Evolutionary conservation across 2,329 filamentous ascomycete species (phyloP).

Genomic region (Scedosporium dehoogii): DNA sequence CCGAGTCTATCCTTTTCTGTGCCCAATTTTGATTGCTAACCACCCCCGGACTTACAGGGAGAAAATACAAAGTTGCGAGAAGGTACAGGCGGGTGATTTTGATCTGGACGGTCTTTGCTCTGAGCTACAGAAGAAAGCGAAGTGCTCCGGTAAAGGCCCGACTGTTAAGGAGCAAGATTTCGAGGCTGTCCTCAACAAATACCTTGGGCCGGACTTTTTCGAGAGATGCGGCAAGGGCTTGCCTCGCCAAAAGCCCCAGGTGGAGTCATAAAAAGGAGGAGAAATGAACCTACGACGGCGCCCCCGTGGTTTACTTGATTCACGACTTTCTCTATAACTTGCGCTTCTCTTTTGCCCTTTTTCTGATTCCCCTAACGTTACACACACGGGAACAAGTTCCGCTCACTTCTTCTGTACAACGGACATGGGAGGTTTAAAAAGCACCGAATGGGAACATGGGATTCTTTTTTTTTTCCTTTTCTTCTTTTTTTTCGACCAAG

Average conservation of each 20-base stretch:
- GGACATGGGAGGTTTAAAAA: neutral
- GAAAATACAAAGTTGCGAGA: constrained; percentile 75
- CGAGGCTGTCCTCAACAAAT: constrained; percentile 63
- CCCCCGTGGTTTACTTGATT: no score
- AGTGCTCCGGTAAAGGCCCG: constrained; percentile 83
- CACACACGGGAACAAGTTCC: neutral
- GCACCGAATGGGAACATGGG: neutral
- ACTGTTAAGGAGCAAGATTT: constrained; percentile 87
- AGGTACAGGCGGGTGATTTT: constrained; percentile 81
- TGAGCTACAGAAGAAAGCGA: constrained; percentile 89
- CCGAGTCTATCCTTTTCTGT: neutral
- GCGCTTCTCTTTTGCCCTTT: neutral
- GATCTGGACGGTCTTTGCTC: constrained; percentile 89
- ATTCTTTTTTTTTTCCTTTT: neutral
- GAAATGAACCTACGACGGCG: no score
- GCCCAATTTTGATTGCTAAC: constrained; percentile 27
- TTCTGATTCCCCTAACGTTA: neutral
- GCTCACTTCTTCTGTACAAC: neutral
- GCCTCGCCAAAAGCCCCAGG: neutral
- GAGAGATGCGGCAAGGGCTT: neutral
- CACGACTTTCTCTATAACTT: no score
- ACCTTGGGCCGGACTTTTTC: constrained; percentile 34
- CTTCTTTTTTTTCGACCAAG: neutral
- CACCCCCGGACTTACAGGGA: constrained; percentile 50
- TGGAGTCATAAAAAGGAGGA: neutral